phyloP scores from a whole-genome alignment of 371 early-diverging fungal genomes.

The Rhizopus stolonifer region DNA sequence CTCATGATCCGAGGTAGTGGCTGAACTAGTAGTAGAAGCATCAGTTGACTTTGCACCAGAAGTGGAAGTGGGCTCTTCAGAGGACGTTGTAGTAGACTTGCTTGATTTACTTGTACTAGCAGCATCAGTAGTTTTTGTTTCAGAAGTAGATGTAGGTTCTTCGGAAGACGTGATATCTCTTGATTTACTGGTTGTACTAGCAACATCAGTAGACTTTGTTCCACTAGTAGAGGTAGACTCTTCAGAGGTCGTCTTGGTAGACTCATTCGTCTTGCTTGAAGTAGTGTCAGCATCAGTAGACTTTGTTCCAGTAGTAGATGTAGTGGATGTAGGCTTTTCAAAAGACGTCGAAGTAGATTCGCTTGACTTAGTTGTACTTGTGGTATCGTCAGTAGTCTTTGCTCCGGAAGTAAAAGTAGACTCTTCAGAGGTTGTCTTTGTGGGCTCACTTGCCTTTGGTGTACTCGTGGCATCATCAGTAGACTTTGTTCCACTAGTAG shows the following conservation, averaged over 20 bases:
- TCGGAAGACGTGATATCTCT: no score
- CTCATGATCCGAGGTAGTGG: no score
- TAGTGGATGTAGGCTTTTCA: constrained; percentile 5
- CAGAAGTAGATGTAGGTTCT: not conserved
- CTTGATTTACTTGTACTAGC: constrained; percentile 3
- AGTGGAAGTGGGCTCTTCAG: constrained; percentile 5
- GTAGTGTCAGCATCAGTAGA: constrained; percentile 2
- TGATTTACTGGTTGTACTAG: constrained; percentile 1
- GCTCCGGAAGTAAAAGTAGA: no score
- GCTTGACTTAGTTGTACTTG: not conserved
- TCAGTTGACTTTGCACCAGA: no score
- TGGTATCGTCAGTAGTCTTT: no score
- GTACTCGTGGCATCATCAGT: constrained; percentile 1
- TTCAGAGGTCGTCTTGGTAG: not conserved
- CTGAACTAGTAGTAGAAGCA: not conserved
- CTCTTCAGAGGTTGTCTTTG: no score
- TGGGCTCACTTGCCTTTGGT: constrained; percentile 3
- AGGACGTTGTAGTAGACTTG: constrained; percentile 2
- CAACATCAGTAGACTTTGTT: not conserved
- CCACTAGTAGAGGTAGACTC: constrained; percentile 8
- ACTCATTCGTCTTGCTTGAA: no score
- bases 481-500: not conserved
- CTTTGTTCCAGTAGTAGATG: not conserved
- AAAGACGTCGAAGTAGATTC: not conserved
- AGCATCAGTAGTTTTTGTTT: constrained; percentile 3